Base-by-base conservation (phyloP, 768 basidiomycete species). In the Tricholoma flavovirens region DNA sequence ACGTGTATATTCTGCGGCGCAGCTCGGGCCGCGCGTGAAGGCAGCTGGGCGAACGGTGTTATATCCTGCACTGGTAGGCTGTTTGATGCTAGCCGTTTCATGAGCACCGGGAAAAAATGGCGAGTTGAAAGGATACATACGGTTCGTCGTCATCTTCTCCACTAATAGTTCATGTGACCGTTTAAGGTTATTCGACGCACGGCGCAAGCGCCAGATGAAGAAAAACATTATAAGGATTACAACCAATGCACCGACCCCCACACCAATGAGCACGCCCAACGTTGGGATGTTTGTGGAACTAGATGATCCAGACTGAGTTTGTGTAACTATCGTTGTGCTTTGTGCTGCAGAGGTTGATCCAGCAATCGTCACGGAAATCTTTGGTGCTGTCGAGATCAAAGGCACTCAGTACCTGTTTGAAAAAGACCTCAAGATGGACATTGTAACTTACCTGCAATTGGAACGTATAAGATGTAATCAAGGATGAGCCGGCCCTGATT, bases 381-480 rank as follows among this genome's bases (percentile, higher is more conserved):
- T 24, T 45, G 22, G 12, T 14, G 22, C 43, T 45, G 10, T 45
- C 22, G 21, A 14, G 4, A 10, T 14, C 4, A 11, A 24, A 11
- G 22, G 5, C 22, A 45, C 22, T 42, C 40, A 42, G 1, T 19
- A 12, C 11, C n/a, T 45, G 5, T 45, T n/a, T 5, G 11, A 3
- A 45, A 12, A 24, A 22, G 19, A 21, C 1, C 22, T 24, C 0
- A 4, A 22, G 10, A 45, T 2, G 14, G 42, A 33, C 11, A n/a
- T n/a, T 57, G 5, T 36, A 15, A 15, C 35, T 54, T 33, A 59
- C 55, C 46, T 19, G 50, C 49, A 30, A 30, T 53, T 24, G 43
- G 45, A 5, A 24, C 49, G 21, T 64, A 57, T 43, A 56, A 26
- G 21, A 69, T 53, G 43, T 60, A 66, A 52, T 69, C 68, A 17